Evolutionary conservation across 441 rosid genomes (phyloP).

Genomic region (Kokia cookei): DNA sequence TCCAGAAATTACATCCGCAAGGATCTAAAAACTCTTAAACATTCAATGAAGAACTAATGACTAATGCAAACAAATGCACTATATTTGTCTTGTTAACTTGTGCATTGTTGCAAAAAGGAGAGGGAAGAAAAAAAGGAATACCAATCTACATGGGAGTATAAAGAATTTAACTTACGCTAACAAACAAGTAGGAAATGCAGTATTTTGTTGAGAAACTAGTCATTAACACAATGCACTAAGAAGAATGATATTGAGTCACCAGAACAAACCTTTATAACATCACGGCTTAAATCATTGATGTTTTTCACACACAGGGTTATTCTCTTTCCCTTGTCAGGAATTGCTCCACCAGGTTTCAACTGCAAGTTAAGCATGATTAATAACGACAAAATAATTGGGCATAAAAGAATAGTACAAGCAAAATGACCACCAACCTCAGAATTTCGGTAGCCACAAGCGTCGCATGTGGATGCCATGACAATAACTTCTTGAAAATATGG

Average conservation of each 20-base stretch:
- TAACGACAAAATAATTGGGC: constrained; percentile 5
- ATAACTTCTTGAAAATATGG: constrained; percentile 98
- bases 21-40: neutral
- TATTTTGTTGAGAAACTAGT: neutral
- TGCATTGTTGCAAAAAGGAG: neutral
- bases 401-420: neutral
- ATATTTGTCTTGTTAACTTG: neutral
- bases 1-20: neutral
- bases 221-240: neutral
- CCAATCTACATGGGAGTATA: neutral
- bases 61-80: neutral
- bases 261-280: constrained; percentile 76
- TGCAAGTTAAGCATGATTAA: constrained; percentile 25
- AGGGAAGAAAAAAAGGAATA: neutral
- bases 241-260: neutral
- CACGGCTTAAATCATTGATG: constrained; percentile 74
- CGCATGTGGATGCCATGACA: constrained; percentile 96
- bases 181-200: neutral
- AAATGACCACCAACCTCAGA: constrained; percentile 67
- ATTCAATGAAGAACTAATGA: neutral
- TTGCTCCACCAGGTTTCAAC: constrained; percentile 87
- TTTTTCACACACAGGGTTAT: constrained; percentile 55
- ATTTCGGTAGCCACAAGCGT: constrained; percentile 85
- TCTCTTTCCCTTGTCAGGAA: constrained; percentile 85
- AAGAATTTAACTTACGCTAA: neutral